Evolutionary conservation across 805 yeast species (phyloP).

Genomic region (Danielia oregonensis): DNA sequence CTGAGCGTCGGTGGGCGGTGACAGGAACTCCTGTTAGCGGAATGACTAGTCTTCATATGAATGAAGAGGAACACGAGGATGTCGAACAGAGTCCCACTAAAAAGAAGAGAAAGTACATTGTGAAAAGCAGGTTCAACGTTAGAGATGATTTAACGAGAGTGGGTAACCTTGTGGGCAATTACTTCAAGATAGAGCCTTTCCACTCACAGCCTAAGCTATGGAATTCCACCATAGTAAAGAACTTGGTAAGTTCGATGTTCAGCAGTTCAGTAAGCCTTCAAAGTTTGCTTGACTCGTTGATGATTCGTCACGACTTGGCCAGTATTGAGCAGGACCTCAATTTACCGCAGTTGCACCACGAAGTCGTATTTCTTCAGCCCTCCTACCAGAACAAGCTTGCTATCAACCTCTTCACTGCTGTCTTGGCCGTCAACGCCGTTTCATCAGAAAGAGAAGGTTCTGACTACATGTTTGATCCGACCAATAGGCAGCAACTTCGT

Average conservation of each 20-base stretch:
- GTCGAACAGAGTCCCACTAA: constrained; percentile 12
- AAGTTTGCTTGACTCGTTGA: constrained; percentile 41
- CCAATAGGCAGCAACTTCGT: constrained; percentile 50
- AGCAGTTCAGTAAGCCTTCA: constrained; percentile 39
- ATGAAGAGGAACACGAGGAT: constrained; percentile 22
- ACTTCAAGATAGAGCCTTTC: constrained; percentile 60
- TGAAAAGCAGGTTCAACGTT: constrained; percentile 49
- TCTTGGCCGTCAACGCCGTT: constrained; percentile 68
- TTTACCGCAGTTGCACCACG: constrained; percentile 57
- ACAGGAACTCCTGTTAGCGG: constrained; percentile 79
- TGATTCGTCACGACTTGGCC: constrained; percentile 53
- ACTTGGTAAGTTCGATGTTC: constrained; percentile 35
- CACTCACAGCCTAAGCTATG: constrained; percentile 44
- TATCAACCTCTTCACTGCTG: constrained; percentile 61
- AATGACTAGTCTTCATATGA: constrained; percentile 53
- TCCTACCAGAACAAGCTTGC: constrained; percentile 60
- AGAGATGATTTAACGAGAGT: constrained; percentile 50
- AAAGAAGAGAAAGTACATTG: constrained; percentile 35
- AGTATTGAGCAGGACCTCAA: constrained; percentile 54
- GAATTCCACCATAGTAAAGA: constrained; percentile 44
- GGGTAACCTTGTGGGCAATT: constrained; percentile 50
- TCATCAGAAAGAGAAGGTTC: constrained; percentile 64
- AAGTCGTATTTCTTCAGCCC: constrained; percentile 56
- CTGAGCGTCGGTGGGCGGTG: constrained; percentile 70
- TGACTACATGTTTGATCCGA: constrained; percentile 69